These are phyloP conservation scores for Psilocybe azurescens DNA, from an alignment of 768 basidiomycete genomes.

Conservation along the genomic window DNA sequence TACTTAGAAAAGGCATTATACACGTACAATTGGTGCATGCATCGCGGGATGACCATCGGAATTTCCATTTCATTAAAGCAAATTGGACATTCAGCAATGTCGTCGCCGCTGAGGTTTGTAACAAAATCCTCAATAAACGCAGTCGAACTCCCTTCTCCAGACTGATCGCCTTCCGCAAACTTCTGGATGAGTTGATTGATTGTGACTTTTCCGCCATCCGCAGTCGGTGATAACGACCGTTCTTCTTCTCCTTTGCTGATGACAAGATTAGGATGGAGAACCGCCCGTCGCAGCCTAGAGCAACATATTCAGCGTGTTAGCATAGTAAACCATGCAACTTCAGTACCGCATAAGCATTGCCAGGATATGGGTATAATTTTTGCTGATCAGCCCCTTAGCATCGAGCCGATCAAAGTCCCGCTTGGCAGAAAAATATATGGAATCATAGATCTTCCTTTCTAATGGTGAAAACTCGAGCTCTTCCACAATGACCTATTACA, in stretches of 20 bases:
- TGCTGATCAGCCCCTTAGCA: slow-evolving; percentile 77
- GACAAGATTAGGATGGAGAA: slow-evolving; percentile 89
- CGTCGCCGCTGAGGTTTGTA: slow-evolving; percentile 60
- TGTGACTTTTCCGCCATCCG: slow-evolving; percentile 50
- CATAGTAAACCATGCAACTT: neutral
- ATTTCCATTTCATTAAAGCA: slow-evolving; percentile 80
- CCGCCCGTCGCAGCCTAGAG: slow-evolving; percentile 83
- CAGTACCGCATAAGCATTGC: slow-evolving; percentile 93
- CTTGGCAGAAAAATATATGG: slow-evolving; percentile 82
- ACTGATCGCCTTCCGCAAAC: slow-evolving; percentile 46
- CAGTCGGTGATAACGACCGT: slow-evolving; percentile 37
- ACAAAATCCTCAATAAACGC: slow-evolving; percentile 70
- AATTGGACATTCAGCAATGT: slow-evolving; percentile 73
- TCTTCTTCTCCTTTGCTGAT: slow-evolving; percentile 53
- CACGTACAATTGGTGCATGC: slow-evolving; percentile 77
- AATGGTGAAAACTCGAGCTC: slow-evolving; percentile 79
- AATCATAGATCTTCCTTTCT: slow-evolving; percentile 90
- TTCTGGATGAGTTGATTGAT: slow-evolving; percentile 63
- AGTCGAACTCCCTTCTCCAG: slow-evolving; percentile 35
- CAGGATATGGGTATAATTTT: slow-evolving; percentile 87
- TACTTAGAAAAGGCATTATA: neutral
- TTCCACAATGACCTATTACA: slow-evolving; percentile 64
- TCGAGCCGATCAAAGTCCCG: slow-evolving; percentile 79
- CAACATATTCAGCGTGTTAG: slow-evolving; percentile 7
- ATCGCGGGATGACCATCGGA: slow-evolving; percentile 73